Evolutionary conservation across 768 basidiomycete genomes (phyloP).

Genomic region (Termitomyces eurrhizus): DNA sequence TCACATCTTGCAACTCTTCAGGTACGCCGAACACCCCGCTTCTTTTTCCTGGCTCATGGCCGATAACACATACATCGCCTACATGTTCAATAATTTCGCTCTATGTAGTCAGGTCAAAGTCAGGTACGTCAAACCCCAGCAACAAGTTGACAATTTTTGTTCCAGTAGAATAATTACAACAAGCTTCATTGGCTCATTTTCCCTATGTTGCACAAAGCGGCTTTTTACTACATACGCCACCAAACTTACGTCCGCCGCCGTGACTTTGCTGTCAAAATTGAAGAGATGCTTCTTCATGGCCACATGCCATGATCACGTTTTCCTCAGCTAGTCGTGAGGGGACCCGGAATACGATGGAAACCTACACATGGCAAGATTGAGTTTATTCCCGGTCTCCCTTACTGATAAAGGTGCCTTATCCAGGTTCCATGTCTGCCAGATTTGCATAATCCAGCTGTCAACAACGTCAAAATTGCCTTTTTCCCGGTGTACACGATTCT

Average conservation of each 20-base stretch:
- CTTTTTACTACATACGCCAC: constrained; percentile 4
- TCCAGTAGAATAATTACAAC: neutral
- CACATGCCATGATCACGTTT: constrained; percentile 12
- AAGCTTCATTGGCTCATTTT: neutral
- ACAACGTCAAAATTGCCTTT: constrained; percentile 7
- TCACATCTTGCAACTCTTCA: constrained; percentile 10
- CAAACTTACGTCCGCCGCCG: neutral
- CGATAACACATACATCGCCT: neutral
- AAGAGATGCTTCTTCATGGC: neutral
- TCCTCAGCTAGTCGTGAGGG: neutral
- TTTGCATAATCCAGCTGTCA: constrained; percentile 7
- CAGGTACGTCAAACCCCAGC: neutral
- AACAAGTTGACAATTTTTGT: neutral
- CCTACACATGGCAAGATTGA: constrained; percentile 5
- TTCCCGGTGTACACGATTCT: constrained; percentile 9
- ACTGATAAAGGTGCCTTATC: constrained; percentile 9
- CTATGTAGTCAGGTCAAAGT: neutral
- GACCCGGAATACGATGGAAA: constrained; percentile 3
- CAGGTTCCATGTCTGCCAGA: constrained; percentile 5
- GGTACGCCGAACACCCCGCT: constrained; percentile 6
- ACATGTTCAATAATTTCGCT: neutral
- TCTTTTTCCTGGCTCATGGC: constrained; percentile 2
- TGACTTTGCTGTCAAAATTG: neutral
- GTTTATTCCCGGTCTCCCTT: constrained; percentile 8
- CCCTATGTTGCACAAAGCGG: neutral